Evolutionary conservation across 2,329 filamentous ascomycete species (phyloP), one percentile per base, ranked within the genome.

Genomic region (Calycina herbarum): DNA sequence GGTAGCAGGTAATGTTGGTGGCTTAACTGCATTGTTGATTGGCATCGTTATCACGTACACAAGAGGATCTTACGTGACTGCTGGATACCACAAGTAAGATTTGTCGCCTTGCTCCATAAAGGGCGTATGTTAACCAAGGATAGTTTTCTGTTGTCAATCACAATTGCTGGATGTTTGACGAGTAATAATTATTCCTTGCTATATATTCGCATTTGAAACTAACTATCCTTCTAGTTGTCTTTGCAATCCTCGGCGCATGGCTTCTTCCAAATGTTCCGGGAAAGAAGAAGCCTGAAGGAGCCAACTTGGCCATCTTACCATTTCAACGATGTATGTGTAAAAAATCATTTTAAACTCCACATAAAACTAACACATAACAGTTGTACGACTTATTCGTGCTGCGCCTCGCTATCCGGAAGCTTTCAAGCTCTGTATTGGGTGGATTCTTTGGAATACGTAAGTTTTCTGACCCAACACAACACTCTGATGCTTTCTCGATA

Each of bases 371-470:
- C 20, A 38, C 7, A 15, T 15, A 15, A 10, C 17, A 62, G 61
- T 45, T 45, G 27, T 38, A 33, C 33, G 61, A 5, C 61, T 62
- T 54, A 48, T 62, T n/a, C 45, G 48, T 8, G n/a, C 48, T 56
- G 48, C 33, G 7, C 45, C 45, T 24, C 29, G 27, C 8, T 62
- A 62, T 33, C 61, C 61, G 6, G 61, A 62, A 42, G 61, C 61
- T 27, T 62, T 62, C 61, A 62, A 62, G 24, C 51, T 62, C 29
- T 62, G 61, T 29, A 62, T 62, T n/a, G 61, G 48, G 17, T 62
- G 61, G 61, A 40, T 62, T 38, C 45, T 62, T 11, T 62, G 61
- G 61, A 57, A 62, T 40, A 62, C 48, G 42, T 48, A 5, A 48
- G 42, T 20, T 48, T 48, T 48, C 42, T 20, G 1, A 48, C 42